These are phyloP conservation scores for Neostapfia colusana DNA, from an alignment of 176 grass and related monocot genomes.

Conservation along the genomic window DNA sequence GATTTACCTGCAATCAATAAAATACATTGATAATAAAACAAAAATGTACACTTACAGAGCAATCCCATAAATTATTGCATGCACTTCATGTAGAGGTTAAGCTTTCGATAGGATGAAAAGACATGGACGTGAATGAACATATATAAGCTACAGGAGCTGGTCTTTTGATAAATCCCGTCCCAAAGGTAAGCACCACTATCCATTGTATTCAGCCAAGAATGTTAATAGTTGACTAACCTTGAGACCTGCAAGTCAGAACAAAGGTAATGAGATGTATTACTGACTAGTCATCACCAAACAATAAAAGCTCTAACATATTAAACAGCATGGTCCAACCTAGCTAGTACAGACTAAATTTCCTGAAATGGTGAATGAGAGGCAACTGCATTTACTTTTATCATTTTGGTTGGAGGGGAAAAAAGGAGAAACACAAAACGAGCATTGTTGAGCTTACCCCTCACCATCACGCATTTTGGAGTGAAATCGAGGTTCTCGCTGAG, in stretches of 20 bases:
- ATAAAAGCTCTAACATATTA: slow-evolving; percentile 18
- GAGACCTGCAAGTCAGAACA: slow-evolving; percentile 67
- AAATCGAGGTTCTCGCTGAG: slow-evolving; percentile 70
- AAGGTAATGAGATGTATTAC: slow-evolving; percentile 5
- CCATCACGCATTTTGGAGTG: slow-evolving; percentile 62
- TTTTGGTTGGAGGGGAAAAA: slow-evolving; percentile 5
- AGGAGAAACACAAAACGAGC: slow-evolving; percentile 14
- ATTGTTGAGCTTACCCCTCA: slow-evolving; percentile 64
- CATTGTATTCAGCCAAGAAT: slow-evolving; percentile 32
- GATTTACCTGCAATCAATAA: slow-evolving; percentile 55
- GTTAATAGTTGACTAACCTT: slow-evolving; percentile 66
- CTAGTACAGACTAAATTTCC: slow-evolving; percentile 24
- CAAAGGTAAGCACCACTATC: slow-evolving; percentile 45
- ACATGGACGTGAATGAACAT: background rate
- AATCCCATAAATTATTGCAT: slow-evolving; percentile 5
- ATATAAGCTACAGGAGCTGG: background rate
- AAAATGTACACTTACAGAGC: background rate
- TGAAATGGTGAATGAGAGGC: slow-evolving; percentile 13
- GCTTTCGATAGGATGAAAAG: background rate
- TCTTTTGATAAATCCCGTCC: slow-evolving; percentile 17
- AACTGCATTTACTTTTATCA: slow-evolving; percentile 2
- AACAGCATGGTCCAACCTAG: slow-evolving; percentile 15
- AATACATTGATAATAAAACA: slow-evolving; percentile 29
- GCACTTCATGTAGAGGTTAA: slow-evolving; percentile 9
- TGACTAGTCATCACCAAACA: slow-evolving; percentile 11